These are phyloP conservation scores for Eucalyptus urophylla DNA, from an alignment of 345 rosid species.

Conservation along the genomic window DNA sequence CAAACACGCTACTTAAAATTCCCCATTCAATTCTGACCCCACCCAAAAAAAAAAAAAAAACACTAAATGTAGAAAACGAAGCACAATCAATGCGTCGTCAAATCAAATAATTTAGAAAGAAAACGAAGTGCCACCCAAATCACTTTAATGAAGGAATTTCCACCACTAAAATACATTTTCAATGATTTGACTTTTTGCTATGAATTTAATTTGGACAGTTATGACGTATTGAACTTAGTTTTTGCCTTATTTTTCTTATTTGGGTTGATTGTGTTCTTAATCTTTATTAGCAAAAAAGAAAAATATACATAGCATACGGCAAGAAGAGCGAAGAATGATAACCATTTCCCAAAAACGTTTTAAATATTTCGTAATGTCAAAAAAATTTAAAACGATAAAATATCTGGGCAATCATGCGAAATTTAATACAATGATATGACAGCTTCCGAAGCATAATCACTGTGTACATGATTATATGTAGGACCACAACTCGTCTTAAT, in stretches of 20 bases:
- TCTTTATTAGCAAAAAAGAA: background rate
- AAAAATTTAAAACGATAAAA: fast-evolving
- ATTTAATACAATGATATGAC: background rate
- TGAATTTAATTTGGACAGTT: background rate
- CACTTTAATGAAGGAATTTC: background rate
- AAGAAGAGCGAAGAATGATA: background rate
- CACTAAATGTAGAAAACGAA: background rate
- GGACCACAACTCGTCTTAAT: background rate
- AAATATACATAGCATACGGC: background rate
- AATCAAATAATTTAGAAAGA: background rate
- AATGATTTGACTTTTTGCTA: background rate
- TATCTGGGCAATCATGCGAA: background rate
- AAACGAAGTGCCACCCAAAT: background rate
- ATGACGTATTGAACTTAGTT: background rate
- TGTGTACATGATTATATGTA: background rate
- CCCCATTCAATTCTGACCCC: background rate
- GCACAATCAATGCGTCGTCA: background rate
- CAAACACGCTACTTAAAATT: background rate
- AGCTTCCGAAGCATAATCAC: background rate
- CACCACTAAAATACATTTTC: background rate
- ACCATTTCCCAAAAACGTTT: background rate
- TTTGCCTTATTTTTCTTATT: background rate
- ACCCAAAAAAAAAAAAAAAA: too few species aligned
- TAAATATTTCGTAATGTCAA: background rate
- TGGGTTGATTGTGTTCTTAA: background rate